Conservation (phyloP, 768 basidiomycete genomes). For the Mycena filopes region DNA sequence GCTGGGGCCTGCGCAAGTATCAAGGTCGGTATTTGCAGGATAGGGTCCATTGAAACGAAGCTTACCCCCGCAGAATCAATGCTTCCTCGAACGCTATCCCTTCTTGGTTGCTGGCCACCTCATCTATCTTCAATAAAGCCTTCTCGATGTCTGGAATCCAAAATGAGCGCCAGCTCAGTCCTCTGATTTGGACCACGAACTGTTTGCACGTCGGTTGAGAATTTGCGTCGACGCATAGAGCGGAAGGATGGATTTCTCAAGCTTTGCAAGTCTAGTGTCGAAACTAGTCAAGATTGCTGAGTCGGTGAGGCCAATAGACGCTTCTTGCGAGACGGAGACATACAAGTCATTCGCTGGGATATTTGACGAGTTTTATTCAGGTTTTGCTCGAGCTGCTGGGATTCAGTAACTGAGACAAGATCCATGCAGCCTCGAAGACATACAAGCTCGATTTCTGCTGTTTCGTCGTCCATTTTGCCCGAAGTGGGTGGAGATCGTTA, state of each 20-base stretch:
- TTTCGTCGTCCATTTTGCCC: conserved; percentile 50
- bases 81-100: conserved; percentile 83
- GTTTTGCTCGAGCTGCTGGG: conserved; percentile 81
- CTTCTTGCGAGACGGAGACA: conserved; percentile 37
- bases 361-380: conserved; percentile 87
- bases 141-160: conserved; percentile 76
- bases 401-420: background rate
- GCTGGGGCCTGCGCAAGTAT: conserved; percentile 66
- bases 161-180: background rate
- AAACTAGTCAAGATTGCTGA: conserved; percentile 87
- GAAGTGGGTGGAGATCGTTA: no score
- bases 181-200: conserved; percentile 55
- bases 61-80: conserved; percentile 80
- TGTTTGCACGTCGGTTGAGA: conserved; percentile 75
- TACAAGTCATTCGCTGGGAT: conserved; percentile 88
- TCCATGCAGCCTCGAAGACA: conserved; percentile 5
- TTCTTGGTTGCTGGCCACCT: conserved; percentile 79
- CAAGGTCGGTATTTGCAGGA: background rate
- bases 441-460: conserved; percentile 67
- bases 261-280: conserved; percentile 81
- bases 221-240: conserved; percentile 84
- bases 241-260: conserved; percentile 88
- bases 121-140: conserved; percentile 81
- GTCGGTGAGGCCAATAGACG: conserved; percentile 41
- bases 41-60: conserved; percentile 6